Base-by-base conservation (phyloP, 192 early-diverging fungal genomes). In the Umbelopsis sp. region DNA sequence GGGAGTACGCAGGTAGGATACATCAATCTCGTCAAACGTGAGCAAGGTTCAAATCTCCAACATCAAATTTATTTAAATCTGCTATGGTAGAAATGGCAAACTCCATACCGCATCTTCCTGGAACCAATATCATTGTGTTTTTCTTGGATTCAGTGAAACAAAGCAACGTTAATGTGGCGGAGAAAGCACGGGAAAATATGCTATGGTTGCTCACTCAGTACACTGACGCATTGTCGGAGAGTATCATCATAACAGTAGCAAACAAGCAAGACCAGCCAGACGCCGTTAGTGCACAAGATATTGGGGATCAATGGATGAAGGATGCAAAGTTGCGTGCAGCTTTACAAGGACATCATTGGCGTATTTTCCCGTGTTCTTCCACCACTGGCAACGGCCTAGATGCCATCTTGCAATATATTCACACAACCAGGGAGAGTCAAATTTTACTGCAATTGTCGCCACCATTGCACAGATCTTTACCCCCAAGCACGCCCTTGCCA, bases 1-100 rank as follows among this genome's bases (percentile, higher is more conserved):
- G 77, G 71, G 77, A 78, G 10, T 78, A 69, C 45, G 64, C 77
- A 52, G 77, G 77, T 78, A 71, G 10, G 37, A 41, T 41, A 6
- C 7, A 6, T 9, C 64, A 44, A 41, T 11, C 20, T 27, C 18
- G 4, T 11, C 44, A 27, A 49, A 16, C 16, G 44, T 48, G 10
- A 6, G 0, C 37, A 41, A 4, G 2, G 6, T 41, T 41, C 37
- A 41, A 41, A 41, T 4, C 6, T 1, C 27, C 25, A 21, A 41
- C 18, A 1, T 64, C 45, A 3, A 3, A 21, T 66, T 41, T 30
- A 37, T 66, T 20, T 41, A 23, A 35, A 10, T 30, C 48, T 68
- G 12, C 11, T 9, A 4, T 33, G 45, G 2, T 23, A 55, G 49
- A 33, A 25, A 45, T 55, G 50, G n/a, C 50, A 61, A 33, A 58